A percentile compares a stretch with the other conserved stretches of the same genome.
Evolutionary conservation across 257 asterid genomes (phyloP).

Genomic region (Solanum tacnaense): DNA sequence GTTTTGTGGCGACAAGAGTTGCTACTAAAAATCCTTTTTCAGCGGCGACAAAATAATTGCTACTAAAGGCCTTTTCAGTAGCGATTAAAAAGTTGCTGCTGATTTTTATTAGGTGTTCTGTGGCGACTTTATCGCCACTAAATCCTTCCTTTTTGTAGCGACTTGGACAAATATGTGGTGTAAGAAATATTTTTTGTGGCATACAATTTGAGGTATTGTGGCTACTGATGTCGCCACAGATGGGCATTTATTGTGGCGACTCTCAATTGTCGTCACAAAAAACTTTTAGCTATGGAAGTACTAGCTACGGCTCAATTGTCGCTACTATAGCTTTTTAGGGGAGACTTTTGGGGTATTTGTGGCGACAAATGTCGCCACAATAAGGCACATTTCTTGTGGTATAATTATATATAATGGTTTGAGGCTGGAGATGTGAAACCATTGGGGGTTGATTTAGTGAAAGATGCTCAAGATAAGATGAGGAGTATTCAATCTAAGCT

Average conservation of each 20-base stretch:
- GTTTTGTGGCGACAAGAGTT: neutral
- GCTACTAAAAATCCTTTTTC: neutral
- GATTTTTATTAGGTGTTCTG: too few relatives aligned
- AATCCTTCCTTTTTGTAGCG: neutral
- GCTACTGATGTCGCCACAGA: neutral
- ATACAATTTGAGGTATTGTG: too few relatives aligned
- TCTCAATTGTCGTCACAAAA: neutral
- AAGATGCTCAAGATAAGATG: too few relatives aligned
- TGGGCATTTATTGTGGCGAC: neutral
- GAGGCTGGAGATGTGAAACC: too few relatives aligned
- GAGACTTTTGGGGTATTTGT: neutral
- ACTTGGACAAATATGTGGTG: too few relatives aligned
- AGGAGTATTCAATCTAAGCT: too few relatives aligned
- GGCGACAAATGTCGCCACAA: neutral
- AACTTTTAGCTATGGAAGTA: neutral
- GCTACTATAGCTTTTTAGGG: neutral
- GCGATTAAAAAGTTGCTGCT: too few relatives aligned
- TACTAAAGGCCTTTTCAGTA: neutral
- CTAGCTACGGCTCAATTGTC: neutral
- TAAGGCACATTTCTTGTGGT: too few relatives aligned
- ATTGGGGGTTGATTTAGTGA: too few relatives aligned
- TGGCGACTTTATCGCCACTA: neutral
- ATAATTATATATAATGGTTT: too few relatives aligned
- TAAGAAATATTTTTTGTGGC: too few relatives aligned
- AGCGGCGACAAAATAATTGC: neutral